phyloP scores from a whole-genome alignment of 805 yeast species.

The Blastobotrys chiropterorum region DNA sequence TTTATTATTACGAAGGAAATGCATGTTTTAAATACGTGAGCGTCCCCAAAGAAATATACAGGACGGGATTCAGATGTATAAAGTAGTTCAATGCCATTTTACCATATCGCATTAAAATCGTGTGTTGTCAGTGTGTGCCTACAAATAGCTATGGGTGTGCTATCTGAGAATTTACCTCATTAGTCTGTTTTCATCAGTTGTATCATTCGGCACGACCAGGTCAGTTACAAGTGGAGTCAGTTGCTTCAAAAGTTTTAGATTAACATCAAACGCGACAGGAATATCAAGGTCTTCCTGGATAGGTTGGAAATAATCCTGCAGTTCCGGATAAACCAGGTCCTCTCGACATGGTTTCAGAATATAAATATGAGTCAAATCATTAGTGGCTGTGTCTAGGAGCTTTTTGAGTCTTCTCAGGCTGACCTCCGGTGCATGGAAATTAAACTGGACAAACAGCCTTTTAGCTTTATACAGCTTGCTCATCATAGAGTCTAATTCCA shows the following conservation, averaged over 20 bases:
- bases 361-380: not conserved
- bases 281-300: not conserved
- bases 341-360: not conserved
- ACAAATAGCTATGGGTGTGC: not conserved
- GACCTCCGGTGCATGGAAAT: not conserved
- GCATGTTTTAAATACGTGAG: no score
- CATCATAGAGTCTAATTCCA: not conserved
- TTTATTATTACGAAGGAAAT: no score
- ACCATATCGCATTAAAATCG: no score
- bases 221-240: not conserved
- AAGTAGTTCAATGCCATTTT: no score
- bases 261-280: not conserved
- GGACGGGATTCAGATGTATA: no score
- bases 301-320: not conserved
- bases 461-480: not conserved
- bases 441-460: not conserved
- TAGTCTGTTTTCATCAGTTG: not conserved
- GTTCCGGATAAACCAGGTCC: not conserved
- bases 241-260: not conserved
- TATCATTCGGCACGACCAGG: not conserved
- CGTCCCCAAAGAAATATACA: no score
- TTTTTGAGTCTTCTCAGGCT: not conserved
- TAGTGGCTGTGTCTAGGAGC: not conserved
- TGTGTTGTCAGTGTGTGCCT: no score
- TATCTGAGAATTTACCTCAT: not conserved